phyloP scores from a whole-genome alignment of 2,329 filamentous ascomycete genomes.

The Ceratocystis albifundus region DNA sequence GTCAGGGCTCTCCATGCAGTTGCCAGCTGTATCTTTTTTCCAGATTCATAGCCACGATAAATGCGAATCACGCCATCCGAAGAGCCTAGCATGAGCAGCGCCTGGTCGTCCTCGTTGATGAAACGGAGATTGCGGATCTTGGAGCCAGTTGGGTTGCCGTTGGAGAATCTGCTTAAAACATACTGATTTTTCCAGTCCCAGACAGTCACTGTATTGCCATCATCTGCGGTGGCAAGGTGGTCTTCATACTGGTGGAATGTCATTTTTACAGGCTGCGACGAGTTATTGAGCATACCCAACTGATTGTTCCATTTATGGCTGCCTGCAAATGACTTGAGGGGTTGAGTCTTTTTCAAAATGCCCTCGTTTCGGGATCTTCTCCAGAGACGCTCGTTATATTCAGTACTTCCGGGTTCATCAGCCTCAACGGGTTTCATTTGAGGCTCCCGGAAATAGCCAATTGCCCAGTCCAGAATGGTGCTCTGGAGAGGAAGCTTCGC shows the following conservation, averaged over 20 bases:
- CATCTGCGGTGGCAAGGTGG: conserved; percentile 85
- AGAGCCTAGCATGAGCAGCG: conserved; percentile 85
- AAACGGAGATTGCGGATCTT: conserved; percentile 92
- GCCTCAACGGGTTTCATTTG: conserved; percentile 96
- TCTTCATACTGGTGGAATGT: conserved; percentile 97
- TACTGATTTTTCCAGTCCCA: conserved; percentile 84
- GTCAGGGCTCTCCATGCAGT: conserved; percentile 85
- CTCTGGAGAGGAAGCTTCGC: conserved; percentile 67
- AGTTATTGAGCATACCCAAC: conserved; percentile 74
- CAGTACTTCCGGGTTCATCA: conserved; percentile 88
- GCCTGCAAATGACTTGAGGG: conserved; percentile 78
- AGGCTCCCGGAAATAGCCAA: conserved; percentile 93
- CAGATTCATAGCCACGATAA: conserved; percentile 80
- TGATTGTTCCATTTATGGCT: conserved; percentile 79
- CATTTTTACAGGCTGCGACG: conserved; percentile 81
- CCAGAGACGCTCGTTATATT: conserved; percentile 95
- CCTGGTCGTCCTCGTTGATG: conserved; percentile 97
- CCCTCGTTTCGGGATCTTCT: conserved; percentile 81
- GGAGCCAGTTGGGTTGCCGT: conserved; percentile 82
- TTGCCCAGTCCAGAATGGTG: conserved; percentile 86
- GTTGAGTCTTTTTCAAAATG: conserved; percentile 85
- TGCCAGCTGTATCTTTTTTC: conserved; percentile 67
- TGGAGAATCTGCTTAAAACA: conserved; percentile 75
- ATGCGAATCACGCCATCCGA: conserved; percentile 91
- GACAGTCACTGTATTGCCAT: conserved; percentile 76